These are phyloP conservation scores for Eremochloa ophiuroides DNA, from an alignment of 176 grass and related monocot genomes.

Conservation along the genomic window DNA sequence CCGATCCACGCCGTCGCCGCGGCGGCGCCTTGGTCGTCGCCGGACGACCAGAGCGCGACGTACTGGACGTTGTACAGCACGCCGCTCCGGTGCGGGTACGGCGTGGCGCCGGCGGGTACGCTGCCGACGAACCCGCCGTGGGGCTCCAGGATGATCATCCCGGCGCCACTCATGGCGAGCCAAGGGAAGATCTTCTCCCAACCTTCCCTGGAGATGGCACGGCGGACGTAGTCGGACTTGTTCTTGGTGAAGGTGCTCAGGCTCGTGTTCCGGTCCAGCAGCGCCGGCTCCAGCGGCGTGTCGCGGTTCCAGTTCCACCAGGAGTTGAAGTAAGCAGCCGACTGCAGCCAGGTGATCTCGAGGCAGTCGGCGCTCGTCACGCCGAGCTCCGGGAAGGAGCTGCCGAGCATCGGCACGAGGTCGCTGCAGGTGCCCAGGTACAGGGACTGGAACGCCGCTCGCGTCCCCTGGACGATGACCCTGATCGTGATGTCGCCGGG, in stretches of 20 bases:
- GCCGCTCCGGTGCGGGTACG: slow-evolving; percentile 41
- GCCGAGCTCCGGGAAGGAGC: slow-evolving; percentile 30
- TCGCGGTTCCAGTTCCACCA: not conserved
- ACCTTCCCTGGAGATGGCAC: not conserved
- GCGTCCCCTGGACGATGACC: slow-evolving; percentile 2
- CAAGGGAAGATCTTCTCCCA: slow-evolving; percentile 24
- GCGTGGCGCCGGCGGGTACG: not conserved
- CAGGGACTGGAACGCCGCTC: slow-evolving; percentile 23
- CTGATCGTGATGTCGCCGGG: slow-evolving; percentile 27
- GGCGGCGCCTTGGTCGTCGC: not conserved
- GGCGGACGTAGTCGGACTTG: slow-evolving; percentile 51
- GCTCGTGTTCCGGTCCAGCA: slow-evolving; percentile 14
- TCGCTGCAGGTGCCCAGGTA: slow-evolving; percentile 31
- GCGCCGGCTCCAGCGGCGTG: not conserved
- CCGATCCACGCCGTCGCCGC: slow-evolving; percentile 13
- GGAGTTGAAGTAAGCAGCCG: not conserved
- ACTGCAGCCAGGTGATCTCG: slow-evolving; percentile 46
- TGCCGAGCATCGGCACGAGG: not conserved
- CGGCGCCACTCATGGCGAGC: slow-evolving; percentile 31
- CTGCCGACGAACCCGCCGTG: slow-evolving; percentile 31
- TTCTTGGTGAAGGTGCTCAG: slow-evolving; percentile 30
- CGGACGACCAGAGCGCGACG: slow-evolving; percentile 13
- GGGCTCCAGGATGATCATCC: slow-evolving; percentile 41
- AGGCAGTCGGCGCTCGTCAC: slow-evolving; percentile 35
- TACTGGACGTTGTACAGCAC: slow-evolving; percentile 56